phyloP scores from a whole-genome alignment of 257 asterid species.

The Petunia axillaris region DNA sequence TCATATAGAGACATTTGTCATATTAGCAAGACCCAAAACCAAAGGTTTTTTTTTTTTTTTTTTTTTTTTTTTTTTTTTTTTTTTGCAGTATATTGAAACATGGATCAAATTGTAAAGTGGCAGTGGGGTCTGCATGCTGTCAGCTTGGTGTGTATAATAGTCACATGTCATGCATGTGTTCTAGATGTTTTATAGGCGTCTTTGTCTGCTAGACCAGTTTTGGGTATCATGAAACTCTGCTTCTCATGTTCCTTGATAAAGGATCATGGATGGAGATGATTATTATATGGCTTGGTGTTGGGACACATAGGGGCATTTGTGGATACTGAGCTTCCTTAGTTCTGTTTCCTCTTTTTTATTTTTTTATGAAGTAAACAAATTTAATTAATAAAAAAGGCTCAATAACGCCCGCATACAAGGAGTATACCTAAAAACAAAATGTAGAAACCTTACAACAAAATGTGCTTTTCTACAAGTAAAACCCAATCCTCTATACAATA shows the following conservation, averaged over 20 bases:
- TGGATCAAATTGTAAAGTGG: background rate
- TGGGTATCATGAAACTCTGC: background rate
- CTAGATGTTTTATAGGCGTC: background rate
- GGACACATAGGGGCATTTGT: background rate
- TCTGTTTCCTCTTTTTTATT: background rate
- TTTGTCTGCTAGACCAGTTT: background rate
- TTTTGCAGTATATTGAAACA: background rate
- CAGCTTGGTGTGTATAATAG: background rate
- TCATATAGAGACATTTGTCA: too few species aligned
- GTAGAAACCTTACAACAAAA: too few species aligned
- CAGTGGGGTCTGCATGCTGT: background rate
- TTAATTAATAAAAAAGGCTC: too few species aligned
- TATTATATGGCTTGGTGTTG: background rate
- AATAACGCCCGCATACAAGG: too few species aligned
- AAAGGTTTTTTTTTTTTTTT: background rate
- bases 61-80: background rate
- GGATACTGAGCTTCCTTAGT: background rate
- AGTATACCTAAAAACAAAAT: too few species aligned
- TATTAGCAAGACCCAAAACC: background rate
- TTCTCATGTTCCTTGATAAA: background rate
- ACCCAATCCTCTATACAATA: too few species aligned
- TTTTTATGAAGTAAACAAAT: too few species aligned
- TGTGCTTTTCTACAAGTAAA: too few species aligned
- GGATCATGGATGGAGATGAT: background rate
- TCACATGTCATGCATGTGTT: background rate